Evolutionary conservation across 2,329 filamentous ascomycete species (phyloP).

Genomic region (Fusarium ambrosium): DNA sequence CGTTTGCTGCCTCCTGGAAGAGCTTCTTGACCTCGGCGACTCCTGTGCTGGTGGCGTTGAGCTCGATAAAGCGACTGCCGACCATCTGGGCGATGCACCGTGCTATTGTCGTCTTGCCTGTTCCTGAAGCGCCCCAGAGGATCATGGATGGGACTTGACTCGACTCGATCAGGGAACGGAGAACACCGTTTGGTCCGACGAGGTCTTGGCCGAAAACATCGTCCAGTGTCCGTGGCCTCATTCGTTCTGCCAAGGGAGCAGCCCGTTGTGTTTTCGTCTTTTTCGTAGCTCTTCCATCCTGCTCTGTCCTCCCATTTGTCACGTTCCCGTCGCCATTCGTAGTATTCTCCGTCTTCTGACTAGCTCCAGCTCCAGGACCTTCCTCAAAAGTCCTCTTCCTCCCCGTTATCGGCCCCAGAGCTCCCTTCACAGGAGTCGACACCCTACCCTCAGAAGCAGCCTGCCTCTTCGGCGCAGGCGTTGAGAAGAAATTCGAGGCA

Average conservation of each 20-base stretch:
- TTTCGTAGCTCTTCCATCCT: constrained; percentile 66
- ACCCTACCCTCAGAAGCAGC: constrained; percentile 51
- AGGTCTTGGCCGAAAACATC: constrained; percentile 93
- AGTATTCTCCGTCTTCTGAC: constrained; percentile 8
- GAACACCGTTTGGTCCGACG: constrained; percentile 85
- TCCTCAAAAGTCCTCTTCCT: constrained; percentile 69
- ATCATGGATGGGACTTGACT: constrained; percentile 95
- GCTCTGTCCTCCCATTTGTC: constrained; percentile 25
- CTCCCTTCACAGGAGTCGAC: constrained; percentile 53
- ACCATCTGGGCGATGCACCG: constrained; percentile 87
- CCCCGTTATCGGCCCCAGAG: constrained; percentile 51
- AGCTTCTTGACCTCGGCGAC: constrained; percentile 94
- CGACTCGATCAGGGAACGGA: constrained; percentile 87
- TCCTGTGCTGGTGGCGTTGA: constrained; percentile 91
- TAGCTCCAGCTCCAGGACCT: constrained; percentile 58
- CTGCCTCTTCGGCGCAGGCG: constrained; percentile 70
- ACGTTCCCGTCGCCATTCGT: constrained; percentile 24
- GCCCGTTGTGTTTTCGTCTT: constrained; percentile 77
- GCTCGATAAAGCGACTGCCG: constrained; percentile 90
- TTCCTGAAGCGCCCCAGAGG: constrained; percentile 86
- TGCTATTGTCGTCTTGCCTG: constrained; percentile 92
- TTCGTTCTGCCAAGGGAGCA: constrained; percentile 91
- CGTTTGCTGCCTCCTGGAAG: constrained; percentile 85
- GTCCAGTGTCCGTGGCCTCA: constrained; percentile 87
- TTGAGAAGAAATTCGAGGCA: constrained; percentile 72